phyloP scores from a whole-genome alignment of 2,329 filamentous ascomycete species.

The Exophiala bonariae region DNA sequence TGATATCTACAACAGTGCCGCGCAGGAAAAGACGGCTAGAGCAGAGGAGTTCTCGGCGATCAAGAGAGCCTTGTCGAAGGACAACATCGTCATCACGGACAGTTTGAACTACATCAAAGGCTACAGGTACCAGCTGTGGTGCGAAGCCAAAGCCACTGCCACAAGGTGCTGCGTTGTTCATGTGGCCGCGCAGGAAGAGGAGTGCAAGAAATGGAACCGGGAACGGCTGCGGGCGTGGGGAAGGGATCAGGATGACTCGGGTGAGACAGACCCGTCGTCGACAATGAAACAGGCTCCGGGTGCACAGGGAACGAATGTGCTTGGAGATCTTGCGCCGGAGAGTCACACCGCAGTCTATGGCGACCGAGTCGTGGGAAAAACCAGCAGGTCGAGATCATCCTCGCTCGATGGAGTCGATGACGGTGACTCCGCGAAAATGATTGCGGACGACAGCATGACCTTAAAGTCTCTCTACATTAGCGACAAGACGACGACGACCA shows the following conservation, averaged over 20 bases:
- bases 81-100: constrained; percentile 64
- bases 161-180: constrained; percentile 63
- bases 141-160: constrained; percentile 63
- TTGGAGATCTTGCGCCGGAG: constrained; percentile 27
- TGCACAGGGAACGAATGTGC: constrained; percentile 19
- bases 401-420: constrained; percentile 18
- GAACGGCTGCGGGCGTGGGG: constrained; percentile 23
- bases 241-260: background rate
- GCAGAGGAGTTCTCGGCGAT: constrained; percentile 62
- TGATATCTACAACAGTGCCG: constrained; percentile 27
- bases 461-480: constrained; percentile 28
- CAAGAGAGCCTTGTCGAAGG: constrained; percentile 57
- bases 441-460: constrained; percentile 22
- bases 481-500: background rate
- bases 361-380: constrained; percentile 14
- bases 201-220: constrained; percentile 27
- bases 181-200: constrained; percentile 27
- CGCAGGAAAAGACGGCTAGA: constrained; percentile 61
- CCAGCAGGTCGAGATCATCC: constrained; percentile 16
- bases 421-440: background rate
- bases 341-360: constrained; percentile 30
- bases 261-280: background rate
- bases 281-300: constrained; percentile 1
- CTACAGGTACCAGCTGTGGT: constrained; percentile 67
- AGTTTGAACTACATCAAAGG: constrained; percentile 70